Base-by-base conservation (phyloP, 2,329 filamentous ascomycete genomes). In the Talaromyces sp. region DNA sequence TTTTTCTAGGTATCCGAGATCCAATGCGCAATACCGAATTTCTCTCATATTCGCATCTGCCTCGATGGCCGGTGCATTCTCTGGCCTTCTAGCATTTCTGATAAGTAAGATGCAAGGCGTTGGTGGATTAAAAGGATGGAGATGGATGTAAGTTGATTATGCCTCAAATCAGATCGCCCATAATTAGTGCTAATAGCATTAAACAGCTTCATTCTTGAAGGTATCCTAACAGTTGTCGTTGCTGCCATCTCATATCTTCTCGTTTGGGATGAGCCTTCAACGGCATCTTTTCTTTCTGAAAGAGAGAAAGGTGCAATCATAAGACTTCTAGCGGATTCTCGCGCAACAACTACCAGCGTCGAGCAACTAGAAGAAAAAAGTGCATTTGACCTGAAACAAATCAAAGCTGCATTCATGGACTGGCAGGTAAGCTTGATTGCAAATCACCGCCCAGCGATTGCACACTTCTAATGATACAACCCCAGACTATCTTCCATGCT, bases 191-290 rank as follows among this genome's bases (percentile, higher is more conserved):
- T n/a, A 9, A 29, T 17, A 2, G n/a, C n/a, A 5, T n/a, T n/a
- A 2, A 3, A 4, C 30, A 51, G 44, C 7, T 51, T 46, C 22
- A 46, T 49, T 9, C 30, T 52, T 1, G 52, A 52, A 68, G 88
- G 88, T 4, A 61, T 75, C 3, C 69, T 87, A 5, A 88, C 86
- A 5, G 81, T 82, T 50, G 54, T 86, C 19, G 73, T 86, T 33
- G 82, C 82, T 37, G 64, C 87, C 44, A 58, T 81, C 42, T 64
- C 59, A 19, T 86, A 80, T 71, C 90, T 90, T 67, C 70, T 82
- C 20, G 83, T 91, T 32, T 86, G 87, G 1, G 82, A 85, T 49
- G 91, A 90, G 70, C 87, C 87, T 1, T 87, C 89, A 68, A 81
- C 89, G 45, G 83, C 81, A 17, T 85, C 80, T 61, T 92, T 87